A percentile compares a stretch with the other conserved stretches of the same genome.
Conservation (phyloP, 805 yeast genomes). For the Starmerella etchellsii region DNA sequence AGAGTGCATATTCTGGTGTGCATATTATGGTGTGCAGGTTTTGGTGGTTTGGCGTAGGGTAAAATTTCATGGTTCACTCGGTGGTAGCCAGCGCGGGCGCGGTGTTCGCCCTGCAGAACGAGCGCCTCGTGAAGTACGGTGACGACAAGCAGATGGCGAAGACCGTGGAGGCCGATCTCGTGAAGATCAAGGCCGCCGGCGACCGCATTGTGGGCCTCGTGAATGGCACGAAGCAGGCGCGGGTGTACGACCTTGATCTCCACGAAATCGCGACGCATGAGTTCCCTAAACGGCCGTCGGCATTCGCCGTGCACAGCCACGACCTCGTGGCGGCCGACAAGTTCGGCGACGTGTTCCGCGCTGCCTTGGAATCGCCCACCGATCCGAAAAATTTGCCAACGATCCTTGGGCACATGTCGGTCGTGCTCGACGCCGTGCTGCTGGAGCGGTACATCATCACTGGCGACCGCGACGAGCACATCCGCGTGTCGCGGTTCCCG, state of each 20-base stretch:
- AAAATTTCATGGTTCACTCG: slow-evolving; percentile 5
- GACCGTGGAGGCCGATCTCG: slow-evolving; percentile 25
- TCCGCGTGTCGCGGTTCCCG: slow-evolving; percentile 71
- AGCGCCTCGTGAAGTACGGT: not conserved
- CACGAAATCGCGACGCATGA: slow-evolving; percentile 52
- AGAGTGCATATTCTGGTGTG: no score
- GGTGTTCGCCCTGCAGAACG: slow-evolving; percentile 2
- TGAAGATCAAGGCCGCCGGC: slow-evolving; percentile 46
- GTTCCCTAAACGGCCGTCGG: slow-evolving; percentile 87
- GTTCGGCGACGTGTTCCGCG: slow-evolving; percentile 79
- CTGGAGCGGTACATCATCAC: slow-evolving; percentile 44
- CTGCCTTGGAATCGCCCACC: slow-evolving; percentile 34
- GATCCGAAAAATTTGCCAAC: slow-evolving; percentile 35
- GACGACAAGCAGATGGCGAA: not conserved
- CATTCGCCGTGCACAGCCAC: slow-evolving; percentile 57
- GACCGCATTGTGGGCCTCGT: slow-evolving; percentile 52
- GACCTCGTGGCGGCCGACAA: slow-evolving; percentile 72
- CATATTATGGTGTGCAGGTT: no score
- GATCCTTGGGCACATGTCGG: slow-evolving; percentile 87
- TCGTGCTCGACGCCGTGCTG: slow-evolving; percentile 61
- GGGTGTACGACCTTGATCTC: slow-evolving; percentile 42
- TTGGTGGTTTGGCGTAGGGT: no score
- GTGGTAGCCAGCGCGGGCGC: not conserved
- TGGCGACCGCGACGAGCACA: slow-evolving; percentile 93
- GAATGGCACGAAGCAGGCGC: slow-evolving; percentile 71